Evolutionary conservation across 1,284 basidiomycete genomes (phyloP).

Genomic region (Marasmius fiardii): DNA sequence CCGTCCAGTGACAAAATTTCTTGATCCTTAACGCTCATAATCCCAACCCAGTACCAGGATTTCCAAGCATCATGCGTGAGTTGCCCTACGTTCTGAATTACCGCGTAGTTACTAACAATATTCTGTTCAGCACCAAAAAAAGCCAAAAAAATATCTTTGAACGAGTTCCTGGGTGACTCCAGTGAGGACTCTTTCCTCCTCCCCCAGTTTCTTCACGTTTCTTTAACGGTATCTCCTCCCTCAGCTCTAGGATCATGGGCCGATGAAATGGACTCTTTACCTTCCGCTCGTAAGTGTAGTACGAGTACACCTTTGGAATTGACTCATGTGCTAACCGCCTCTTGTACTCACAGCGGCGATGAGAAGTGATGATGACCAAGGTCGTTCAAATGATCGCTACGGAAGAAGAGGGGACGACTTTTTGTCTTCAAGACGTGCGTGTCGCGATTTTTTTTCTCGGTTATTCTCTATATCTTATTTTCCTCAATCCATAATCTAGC

Average conservation of each 20-base stretch:
- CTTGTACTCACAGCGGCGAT: slow-evolving; percentile 48
- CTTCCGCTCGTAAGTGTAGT: slow-evolving; percentile 77
- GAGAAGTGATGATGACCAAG: slow-evolving; percentile 54
- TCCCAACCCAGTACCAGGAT: background rate
- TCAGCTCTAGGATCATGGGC: slow-evolving; percentile 89
- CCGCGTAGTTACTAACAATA: background rate
- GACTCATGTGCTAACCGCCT: slow-evolving; percentile 15
- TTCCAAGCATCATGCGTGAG: background rate
- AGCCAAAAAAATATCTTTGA: slow-evolving; percentile 86
- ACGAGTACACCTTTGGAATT: slow-evolving; percentile 10
- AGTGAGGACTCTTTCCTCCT: slow-evolving; percentile 41
- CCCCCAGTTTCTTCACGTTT: background rate
- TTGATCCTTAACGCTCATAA: background rate
- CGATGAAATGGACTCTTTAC: slow-evolving; percentile 92
- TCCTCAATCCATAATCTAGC: slow-evolving; percentile 33
- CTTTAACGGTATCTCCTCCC: slow-evolving; percentile 15
- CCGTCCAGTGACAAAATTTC: background rate
- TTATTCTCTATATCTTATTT: slow-evolving; percentile 3
- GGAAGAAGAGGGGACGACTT: slow-evolving; percentile 63
- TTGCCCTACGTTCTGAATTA: background rate
- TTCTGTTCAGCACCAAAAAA: slow-evolving; percentile 72
- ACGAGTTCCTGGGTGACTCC: slow-evolving; percentile 84
- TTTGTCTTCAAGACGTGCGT: slow-evolving; percentile 55
- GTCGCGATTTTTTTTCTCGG: slow-evolving; percentile 8
- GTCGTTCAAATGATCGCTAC: slow-evolving; percentile 49